These are phyloP conservation scores for Xanthoparmelia taractica DNA, from an alignment of 495 filamentous ascomycete species.

Conservation along the genomic window DNA sequence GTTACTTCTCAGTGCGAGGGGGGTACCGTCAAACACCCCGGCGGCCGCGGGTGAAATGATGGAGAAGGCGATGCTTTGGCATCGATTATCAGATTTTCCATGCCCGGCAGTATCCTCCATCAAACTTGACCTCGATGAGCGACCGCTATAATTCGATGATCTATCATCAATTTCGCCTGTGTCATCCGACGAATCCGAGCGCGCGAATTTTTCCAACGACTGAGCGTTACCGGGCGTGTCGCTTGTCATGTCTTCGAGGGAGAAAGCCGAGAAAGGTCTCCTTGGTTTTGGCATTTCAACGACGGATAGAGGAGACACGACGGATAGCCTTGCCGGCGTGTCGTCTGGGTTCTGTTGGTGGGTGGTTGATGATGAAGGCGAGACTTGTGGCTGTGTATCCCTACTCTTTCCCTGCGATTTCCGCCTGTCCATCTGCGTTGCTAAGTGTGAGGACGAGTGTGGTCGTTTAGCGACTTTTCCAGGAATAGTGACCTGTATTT, in stretches of 20 bases:
- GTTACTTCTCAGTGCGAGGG: slow-evolving; percentile 17
- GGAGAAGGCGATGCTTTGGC: slow-evolving; percentile 31
- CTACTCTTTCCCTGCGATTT: slow-evolving; percentile 15
- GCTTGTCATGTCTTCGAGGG: slow-evolving; percentile 26
- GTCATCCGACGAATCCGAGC: slow-evolving; percentile 27
- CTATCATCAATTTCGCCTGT: slow-evolving; percentile 26
- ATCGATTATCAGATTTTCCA: slow-evolving; percentile 7
- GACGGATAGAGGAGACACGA: slow-evolving; percentile 29
- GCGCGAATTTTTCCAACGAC: slow-evolving; percentile 12
- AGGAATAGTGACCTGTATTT: slow-evolving; percentile 28
- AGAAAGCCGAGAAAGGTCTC: slow-evolving; percentile 27
- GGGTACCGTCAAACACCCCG: slow-evolving; percentile 38
- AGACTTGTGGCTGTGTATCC: slow-evolving; percentile 17
- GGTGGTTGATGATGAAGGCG: slow-evolving; percentile 24
- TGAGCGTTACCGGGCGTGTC: slow-evolving; percentile 17
- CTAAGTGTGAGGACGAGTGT: slow-evolving; percentile 20
- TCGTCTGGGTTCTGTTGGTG: slow-evolving; percentile 13
- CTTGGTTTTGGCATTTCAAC: slow-evolving; percentile 31
- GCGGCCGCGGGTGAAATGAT: slow-evolving; percentile 35
- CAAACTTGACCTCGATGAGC: slow-evolving; percentile 29
- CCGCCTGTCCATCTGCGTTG: slow-evolving; percentile 18
- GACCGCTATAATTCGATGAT: slow-evolving; percentile 27
- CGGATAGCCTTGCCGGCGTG: slow-evolving; percentile 22
- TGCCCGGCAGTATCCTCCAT: slow-evolving; percentile 17
- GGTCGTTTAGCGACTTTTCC: slow-evolving; percentile 17